These are phyloP conservation scores for Xerocomus brunneocitrinus DNA, from an alignment of 768 basidiomycete species.

Conservation along the genomic window DNA sequence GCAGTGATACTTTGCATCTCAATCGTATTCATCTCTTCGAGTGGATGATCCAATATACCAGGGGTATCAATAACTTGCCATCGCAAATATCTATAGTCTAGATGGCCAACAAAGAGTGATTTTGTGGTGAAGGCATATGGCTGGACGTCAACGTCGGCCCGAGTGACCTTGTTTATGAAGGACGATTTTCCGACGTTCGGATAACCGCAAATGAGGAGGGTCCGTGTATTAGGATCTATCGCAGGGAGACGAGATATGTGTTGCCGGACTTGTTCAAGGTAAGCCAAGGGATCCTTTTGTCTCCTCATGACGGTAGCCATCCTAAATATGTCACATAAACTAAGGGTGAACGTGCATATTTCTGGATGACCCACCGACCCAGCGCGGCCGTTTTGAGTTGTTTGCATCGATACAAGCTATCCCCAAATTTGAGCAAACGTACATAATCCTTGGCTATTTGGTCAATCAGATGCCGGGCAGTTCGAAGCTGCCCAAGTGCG, in stretches of 20 bases:
- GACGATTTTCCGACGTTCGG: conserved; percentile 99
- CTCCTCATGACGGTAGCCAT: conserved; percentile 99
- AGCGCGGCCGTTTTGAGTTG: conserved; percentile 97
- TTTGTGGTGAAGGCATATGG: conserved; percentile 99
- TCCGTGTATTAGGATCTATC: conserved; percentile 97
- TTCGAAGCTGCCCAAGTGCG: conserved; percentile 93
- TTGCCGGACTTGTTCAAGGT: conserved; percentile 98
- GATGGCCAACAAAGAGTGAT: conserved; percentile 95
- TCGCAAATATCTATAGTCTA: conserved; percentile 98
- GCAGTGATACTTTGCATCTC: conserved; percentile 99
- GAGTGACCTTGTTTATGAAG: conserved; percentile 99
- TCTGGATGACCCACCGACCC: conserved; percentile 68
- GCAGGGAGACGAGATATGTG: conserved; percentile 97
- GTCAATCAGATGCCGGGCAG: conserved; percentile 92
- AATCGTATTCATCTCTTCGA: conserved; percentile 99
- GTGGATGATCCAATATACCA: conserved; percentile 93
- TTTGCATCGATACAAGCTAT: conserved; percentile 96
- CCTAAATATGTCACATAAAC: conserved; percentile 34
- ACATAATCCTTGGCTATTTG: conserved; percentile 97
- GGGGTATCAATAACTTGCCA: conserved; percentile 99
- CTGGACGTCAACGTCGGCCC: conserved; percentile 98
- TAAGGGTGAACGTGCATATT: neutral
- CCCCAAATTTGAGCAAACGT: conserved; percentile 94
- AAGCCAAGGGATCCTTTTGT: conserved; percentile 97
- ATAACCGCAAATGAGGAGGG: conserved; percentile 96